A percentile compares a stretch with the other conserved stretches of the same genome.
Conservation (phyloP, 306 rosid genomes). For the Gleditsia sinensis region DNA sequence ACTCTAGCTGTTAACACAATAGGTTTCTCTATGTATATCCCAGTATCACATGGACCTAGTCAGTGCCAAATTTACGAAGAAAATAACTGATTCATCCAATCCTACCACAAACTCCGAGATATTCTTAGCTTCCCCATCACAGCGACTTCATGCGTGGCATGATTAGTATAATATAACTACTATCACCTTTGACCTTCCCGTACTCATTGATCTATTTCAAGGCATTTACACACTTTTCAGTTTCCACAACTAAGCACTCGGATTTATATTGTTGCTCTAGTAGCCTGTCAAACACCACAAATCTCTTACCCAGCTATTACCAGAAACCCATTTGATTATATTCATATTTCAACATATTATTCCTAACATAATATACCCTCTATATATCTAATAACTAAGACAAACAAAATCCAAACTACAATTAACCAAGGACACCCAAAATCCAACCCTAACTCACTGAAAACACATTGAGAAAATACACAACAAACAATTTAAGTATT, state of each 20-base stretch:
- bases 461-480: background rate
- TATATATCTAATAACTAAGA: background rate
- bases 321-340: background rate
- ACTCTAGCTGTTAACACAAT: background rate
- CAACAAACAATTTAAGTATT: background rate
- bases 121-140: background rate
- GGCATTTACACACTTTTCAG: background rate
- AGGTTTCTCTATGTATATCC: background rate
- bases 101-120: background rate
- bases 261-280: background rate
- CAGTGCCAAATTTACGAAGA: background rate
- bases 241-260: background rate
- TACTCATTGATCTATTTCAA: background rate
- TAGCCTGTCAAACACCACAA: background rate
- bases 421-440: background rate
- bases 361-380: conserved; percentile 6
- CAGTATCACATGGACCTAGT: background rate
- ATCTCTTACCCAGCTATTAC: background rate
- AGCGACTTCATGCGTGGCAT: background rate
- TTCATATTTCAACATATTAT: background rate
- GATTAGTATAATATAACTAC: background rate
- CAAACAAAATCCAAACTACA: background rate
- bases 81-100: background rate
- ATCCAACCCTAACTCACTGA: background rate
- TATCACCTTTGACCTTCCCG: background rate